These are phyloP conservation scores for Alternaria sp. DNA, from an alignment of 2,329 filamentous ascomycete genomes.

Conservation along the genomic window DNA sequence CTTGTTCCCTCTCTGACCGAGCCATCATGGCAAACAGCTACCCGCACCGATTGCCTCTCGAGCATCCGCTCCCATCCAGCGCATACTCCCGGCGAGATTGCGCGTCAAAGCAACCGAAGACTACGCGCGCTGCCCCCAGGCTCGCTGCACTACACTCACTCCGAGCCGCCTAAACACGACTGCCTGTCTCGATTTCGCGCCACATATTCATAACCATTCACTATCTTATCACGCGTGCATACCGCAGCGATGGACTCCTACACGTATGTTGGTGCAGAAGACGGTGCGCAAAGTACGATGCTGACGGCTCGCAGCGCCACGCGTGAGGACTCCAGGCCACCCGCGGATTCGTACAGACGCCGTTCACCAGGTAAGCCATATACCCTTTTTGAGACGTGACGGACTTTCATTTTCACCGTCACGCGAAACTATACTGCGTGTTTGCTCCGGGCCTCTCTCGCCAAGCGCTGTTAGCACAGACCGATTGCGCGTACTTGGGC, in stretches of 20 bases:
- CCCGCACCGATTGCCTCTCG: constrained; percentile 37
- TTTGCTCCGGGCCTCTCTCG: not conserved
- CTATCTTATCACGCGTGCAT: not conserved
- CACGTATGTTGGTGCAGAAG: constrained; percentile 33
- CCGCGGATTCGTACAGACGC: constrained; percentile 56
- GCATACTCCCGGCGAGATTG: constrained; percentile 35
- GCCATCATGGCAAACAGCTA: constrained; percentile 53
- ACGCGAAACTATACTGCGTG: not conserved
- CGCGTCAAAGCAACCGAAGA: constrained; percentile 21
- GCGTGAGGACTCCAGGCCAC: constrained; percentile 64
- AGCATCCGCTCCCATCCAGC: constrained; percentile 28
- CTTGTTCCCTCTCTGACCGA: constrained; percentile 50
- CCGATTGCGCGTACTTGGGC: not conserved
- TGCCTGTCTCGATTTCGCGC: constrained; percentile 3
- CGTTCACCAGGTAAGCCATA: constrained; percentile 71
- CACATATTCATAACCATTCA: not conserved
- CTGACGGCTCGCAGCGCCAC: constrained; percentile 29
- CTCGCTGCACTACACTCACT: constrained; percentile 20
- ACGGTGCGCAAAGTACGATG: not conserved
- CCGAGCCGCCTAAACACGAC: constrained; percentile 17
- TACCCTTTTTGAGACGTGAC: not conserved
- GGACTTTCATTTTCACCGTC: not conserved
- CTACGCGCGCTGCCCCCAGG: constrained; percentile 25
- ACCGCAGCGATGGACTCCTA: constrained; percentile 47
- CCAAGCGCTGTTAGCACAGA: not conserved